Conservation (phyloP, 345 rosid species). For the Dimocarpus longan region DNA sequence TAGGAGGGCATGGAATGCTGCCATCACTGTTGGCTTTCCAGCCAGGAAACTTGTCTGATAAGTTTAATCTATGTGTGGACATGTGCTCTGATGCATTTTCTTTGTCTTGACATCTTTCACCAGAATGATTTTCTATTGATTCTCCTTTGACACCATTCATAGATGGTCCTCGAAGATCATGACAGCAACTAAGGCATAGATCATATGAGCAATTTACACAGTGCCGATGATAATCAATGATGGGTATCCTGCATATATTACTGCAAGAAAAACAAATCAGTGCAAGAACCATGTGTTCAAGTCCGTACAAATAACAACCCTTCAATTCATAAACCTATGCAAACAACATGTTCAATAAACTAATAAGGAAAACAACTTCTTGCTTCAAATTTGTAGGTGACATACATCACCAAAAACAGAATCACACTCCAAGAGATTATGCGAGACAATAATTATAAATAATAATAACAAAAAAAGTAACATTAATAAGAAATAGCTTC, state of each 20-base stretch:
- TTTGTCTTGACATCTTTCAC: conserved; percentile 36
- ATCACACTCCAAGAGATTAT: too few relatives aligned
- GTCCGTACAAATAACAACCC: neutral
- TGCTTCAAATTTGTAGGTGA: neutral
- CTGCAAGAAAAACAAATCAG: conserved; percentile 51
- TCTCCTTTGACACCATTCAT: conserved; percentile 31
- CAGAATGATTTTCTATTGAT: conserved; percentile 27
- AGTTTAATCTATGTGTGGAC: conserved; percentile 43
- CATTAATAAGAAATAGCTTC: conserved; percentile 11
- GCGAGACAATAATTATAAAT: neutral
- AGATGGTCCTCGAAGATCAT: conserved; percentile 77
- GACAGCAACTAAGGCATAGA: conserved; percentile 92
- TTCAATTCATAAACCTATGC: conserved; percentile 10
- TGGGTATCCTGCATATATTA: conserved; percentile 88
- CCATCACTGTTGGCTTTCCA: conserved; percentile 88
- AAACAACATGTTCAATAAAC: conserved; percentile 1
- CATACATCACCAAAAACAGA: conserved; percentile 2
- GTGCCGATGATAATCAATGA: conserved; percentile 94
- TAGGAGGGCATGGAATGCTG: conserved; percentile 91
- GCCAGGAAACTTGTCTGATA: conserved; percentile 63
- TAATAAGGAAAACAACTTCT: neutral
- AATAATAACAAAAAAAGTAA: neutral
- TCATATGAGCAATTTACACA: conserved; percentile 83
- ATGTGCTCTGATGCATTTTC: conserved; percentile 27
- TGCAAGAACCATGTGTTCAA: neutral